phyloP scores from a whole-genome alignment of 352 stramenopile species.

The Phytophthora sp. region DNA sequence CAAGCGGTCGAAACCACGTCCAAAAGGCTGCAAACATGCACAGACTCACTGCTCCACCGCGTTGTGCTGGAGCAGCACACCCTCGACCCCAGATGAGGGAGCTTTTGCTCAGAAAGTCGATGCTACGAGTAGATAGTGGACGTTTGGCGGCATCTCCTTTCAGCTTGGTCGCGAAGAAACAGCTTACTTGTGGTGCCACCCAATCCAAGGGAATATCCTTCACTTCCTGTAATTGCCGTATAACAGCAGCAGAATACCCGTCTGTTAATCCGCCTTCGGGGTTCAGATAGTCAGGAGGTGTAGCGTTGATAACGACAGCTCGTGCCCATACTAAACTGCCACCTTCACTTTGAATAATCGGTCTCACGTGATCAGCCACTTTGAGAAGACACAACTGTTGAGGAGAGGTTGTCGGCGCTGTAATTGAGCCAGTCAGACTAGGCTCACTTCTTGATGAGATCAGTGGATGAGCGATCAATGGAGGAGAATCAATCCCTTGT shows the following conservation, averaged over 20 bases:
- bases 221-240: constrained; percentile 51
- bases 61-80: constrained; percentile 42
- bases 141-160: constrained; percentile 69
- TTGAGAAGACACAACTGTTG: constrained; percentile 61
- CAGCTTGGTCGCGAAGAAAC: constrained; percentile 82
- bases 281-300: constrained; percentile 16
- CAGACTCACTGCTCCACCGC: constrained; percentile 54
- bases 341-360: constrained; percentile 47
- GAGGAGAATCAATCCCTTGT: constrained; percentile 2
- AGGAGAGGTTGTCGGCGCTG: constrained; percentile 36
- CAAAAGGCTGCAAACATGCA: constrained; percentile 80
- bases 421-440: constrained; percentile 32
- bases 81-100: constrained; percentile 66
- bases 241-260: constrained; percentile 31
- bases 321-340: constrained; percentile 74
- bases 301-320: constrained; percentile 57
- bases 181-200: constrained; percentile 69
- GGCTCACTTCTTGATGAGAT: constrained; percentile 46
- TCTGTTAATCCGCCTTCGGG: constrained; percentile 8
- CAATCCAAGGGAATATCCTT: constrained; percentile 62
- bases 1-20: constrained; percentile 74
- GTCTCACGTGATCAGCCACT: constrained; percentile 57
- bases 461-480: constrained; percentile 8
- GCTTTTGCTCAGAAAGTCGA: constrained; percentile 82
- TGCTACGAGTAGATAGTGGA: constrained; percentile 71